phyloP scores from a whole-genome alignment of 2,329 filamentous ascomycete genomes.

The Scedosporium dehoogii region DNA sequence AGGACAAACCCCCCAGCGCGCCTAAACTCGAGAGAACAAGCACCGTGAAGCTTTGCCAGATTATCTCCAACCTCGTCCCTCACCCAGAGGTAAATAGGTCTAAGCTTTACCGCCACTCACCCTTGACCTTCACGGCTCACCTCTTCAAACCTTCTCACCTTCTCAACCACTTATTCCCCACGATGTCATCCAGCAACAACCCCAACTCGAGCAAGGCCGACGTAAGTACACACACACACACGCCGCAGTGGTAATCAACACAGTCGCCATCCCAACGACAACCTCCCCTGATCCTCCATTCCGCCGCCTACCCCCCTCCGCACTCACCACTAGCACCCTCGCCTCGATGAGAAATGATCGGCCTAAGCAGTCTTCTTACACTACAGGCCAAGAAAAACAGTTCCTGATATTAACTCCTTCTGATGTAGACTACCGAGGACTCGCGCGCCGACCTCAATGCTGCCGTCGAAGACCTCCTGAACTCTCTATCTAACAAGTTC shows the following conservation, averaged over 20 bases:
- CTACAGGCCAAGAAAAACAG: background rate
- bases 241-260: background rate
- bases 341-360: background rate
- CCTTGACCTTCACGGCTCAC: background rate
- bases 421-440: background rate
- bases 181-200: slow-evolving; percentile 27
- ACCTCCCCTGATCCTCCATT: background rate
- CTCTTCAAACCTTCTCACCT: background rate
- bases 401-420: no score
- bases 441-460: slow-evolving; percentile 56
- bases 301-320: background rate
- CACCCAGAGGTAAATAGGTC: no score
- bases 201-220: slow-evolving; percentile 23
- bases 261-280: background rate
- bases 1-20: no score
- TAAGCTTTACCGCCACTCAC: no score
- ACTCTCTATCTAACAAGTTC: slow-evolving; percentile 78
- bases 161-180: slow-evolving; percentile 4
- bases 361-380: no score
- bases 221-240: slow-evolving; percentile 18
- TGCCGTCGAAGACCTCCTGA: slow-evolving; percentile 79
- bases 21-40: no score
- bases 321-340: background rate
- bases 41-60: no score
- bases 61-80: no score